Evolutionary conservation across 2,329 filamentous ascomycete genomes (phyloP), one percentile per base, ranked within the genome.

Genomic region (Chaetomiaceae sp.): DNA sequence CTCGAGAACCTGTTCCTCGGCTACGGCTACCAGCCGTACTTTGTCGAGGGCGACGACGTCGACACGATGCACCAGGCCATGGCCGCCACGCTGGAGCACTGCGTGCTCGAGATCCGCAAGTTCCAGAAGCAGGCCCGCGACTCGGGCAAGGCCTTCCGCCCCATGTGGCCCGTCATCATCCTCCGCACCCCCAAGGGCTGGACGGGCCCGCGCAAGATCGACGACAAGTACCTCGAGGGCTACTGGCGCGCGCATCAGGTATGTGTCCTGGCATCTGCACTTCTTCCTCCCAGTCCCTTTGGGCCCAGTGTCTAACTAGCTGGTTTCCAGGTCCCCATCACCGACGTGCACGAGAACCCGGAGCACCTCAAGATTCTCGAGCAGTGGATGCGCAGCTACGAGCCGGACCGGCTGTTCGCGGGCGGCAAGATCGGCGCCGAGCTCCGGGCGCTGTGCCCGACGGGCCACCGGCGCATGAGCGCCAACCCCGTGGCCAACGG

Each of bases 61-160:
- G 77, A 86, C 30, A 79, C 77, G 40, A 90, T 91, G 86, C 85
- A 90, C 63, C 86, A 90, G 66, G 86, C 86, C 50, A 90, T 90
- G 86, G 86, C 87, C 12, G 79, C 79, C 38, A 90, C 87, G 0
- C 70, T 91, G 23, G 86, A 91, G 65, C 76, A 81, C 58, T 88
- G 84, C 62, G 80, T 91, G 16, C 66, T 74, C 14, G 82, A 89
- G 63, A 91, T 91, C 63, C 74, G 71, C 49, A 73, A 76, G 53
- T 81, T 80, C 62, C 86, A 90, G 66, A 85, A 87, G 66, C 69
- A 88, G 64, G 85, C 85, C 19, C 82, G 87, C 39, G 81, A 86
- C 3, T 82, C 81, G 0, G 81, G 82, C 55, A 84, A 86, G 63
- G 77, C 84, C 3, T 81, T 84, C 70, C 78, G 86, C 33, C 85